A percentile compares a stretch with the other conserved stretches of the same genome.
phyloP scores from a whole-genome alignment of 495 filamentous ascomycete genomes.

The Amphirosellinia nigrospora region DNA sequence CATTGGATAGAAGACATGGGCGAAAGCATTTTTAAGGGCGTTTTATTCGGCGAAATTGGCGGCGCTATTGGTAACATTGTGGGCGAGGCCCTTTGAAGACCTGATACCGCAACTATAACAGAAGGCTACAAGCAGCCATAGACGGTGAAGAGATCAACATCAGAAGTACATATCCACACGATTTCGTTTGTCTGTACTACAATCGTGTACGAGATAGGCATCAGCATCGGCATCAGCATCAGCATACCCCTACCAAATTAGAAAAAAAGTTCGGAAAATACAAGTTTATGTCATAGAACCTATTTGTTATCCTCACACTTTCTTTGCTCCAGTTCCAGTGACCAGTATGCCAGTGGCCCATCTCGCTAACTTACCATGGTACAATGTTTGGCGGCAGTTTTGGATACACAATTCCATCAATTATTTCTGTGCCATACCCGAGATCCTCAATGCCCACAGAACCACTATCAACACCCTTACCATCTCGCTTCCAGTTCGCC shows the following conservation, averaged over 20 bases:
- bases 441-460: slow-evolving; percentile 26
- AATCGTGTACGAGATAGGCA: slow-evolving; percentile 22
- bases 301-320: not conserved
- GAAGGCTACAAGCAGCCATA: slow-evolving; percentile 15
- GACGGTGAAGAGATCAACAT: not conserved
- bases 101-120: slow-evolving; percentile 12
- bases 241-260: not conserved
- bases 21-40: slow-evolving; percentile 72
- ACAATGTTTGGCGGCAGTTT: slow-evolving; percentile 42
- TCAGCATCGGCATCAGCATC: slow-evolving; percentile 14
- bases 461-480: slow-evolving; percentile 24
- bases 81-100: slow-evolving; percentile 37
- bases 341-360: not conserved
- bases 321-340: not conserved
- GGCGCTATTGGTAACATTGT: slow-evolving; percentile 61
- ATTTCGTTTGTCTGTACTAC: slow-evolving; percentile 23
- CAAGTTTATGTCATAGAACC: slow-evolving; percentile 5
- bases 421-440: slow-evolving; percentile 42
- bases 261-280: slow-evolving; percentile 5
- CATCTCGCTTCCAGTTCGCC: slow-evolving; percentile 46
- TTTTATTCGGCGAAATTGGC: slow-evolving; percentile 75
- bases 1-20: slow-evolving; percentile 76
- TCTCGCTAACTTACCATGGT: slow-evolving; percentile 36
- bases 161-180: slow-evolving; percentile 9
- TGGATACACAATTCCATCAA: slow-evolving; percentile 52